Conservation (phyloP, 1,139 yeast species). For the Sugiyamaella sp. region DNA sequence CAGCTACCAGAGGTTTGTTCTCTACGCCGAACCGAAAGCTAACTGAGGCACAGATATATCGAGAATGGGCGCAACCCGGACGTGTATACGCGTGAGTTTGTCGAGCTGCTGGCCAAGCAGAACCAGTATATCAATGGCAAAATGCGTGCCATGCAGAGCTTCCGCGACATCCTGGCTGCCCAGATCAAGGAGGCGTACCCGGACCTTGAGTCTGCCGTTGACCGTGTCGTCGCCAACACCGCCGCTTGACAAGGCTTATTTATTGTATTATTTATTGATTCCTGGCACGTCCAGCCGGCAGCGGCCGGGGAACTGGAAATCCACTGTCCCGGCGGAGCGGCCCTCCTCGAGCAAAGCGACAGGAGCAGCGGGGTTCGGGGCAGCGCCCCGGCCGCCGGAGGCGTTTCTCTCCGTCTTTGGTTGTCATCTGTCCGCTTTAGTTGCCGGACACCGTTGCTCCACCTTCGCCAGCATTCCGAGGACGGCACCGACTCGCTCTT, state of each 20-base stretch:
- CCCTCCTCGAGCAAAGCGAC: background rate
- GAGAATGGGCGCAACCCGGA: conserved; percentile 98
- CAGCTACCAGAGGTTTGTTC: too few species aligned
- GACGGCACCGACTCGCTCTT: too few species aligned
- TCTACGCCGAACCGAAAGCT: background rate
- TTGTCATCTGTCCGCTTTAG: too few species aligned
- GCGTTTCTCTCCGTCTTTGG: too few species aligned
- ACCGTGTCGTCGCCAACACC: conserved; percentile 47
- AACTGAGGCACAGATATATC: conserved; percentile 49
- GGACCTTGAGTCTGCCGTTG: conserved; percentile 58
- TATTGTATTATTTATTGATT: background rate
- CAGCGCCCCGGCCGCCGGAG: conserved; percentile 2
- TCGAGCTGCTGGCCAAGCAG: conserved; percentile 85
- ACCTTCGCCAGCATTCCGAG: too few species aligned
- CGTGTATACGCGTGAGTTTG: conserved; percentile 93
- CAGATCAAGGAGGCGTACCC: conserved; percentile 80
- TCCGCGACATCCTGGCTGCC: conserved; percentile 64
- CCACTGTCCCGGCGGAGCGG: too few species aligned
- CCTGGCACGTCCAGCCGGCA: background rate
- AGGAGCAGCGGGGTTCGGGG: background rate
- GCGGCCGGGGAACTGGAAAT: too few species aligned
- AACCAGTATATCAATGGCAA: conserved; percentile 89
- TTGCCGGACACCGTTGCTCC: too few species aligned
- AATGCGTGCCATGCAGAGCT: conserved; percentile 46
- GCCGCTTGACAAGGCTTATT: conserved; percentile 1